Base-by-base conservation (phyloP, 2,329 filamentous ascomycete species). In the Didymella keratinophila region DNA sequence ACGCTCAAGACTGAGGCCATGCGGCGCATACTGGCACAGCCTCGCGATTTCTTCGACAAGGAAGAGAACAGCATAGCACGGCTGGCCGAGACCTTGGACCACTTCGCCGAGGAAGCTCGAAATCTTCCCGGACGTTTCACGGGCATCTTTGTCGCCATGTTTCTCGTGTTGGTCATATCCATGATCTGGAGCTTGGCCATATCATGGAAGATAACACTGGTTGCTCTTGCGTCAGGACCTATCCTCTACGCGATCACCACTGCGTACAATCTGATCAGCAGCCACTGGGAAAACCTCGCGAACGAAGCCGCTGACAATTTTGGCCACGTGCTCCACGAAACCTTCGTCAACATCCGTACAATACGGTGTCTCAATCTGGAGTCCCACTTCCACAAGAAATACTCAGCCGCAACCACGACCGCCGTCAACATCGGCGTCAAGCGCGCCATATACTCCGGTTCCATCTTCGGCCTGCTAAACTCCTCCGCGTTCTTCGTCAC, bases 51-150 rank as follows among this genome's bases (percentile, higher is more conserved):
- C 89, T 96, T 96, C 66, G 88, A 92, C 62, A 80, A 83, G 48
- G 82, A 89, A 2, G 81, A 82, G 32, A 90, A 95, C 73, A 86
- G 84, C 0, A 79, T 89, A 0, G 80, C 82, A 0, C 81, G 83
- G 2, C 82, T 98, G 41, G 87, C 83, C 0, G 87, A 91, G 60
- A 89, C 85, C 43, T 83, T 98, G 0, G 92, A 96, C 68, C 85
- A 89, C 16, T 91, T 92, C 67, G 90, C 89, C 0, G 93, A 98
- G 72, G 92, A 97, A 71, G 93, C 95, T 86, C 86, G 91, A 9
- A 93, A 91, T 66, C 79, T 98, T 0, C 82, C 96, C 0, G 90
- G 91, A 2, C 86, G 90, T 1, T 96, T 97, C 69, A 82, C 89
- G 0, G 89, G 90, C 1, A 86, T 90, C 52, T 76, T 89, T 0